phyloP scores from a whole-genome alignment of 441 rosid species.

The Croton setiger region DNA sequence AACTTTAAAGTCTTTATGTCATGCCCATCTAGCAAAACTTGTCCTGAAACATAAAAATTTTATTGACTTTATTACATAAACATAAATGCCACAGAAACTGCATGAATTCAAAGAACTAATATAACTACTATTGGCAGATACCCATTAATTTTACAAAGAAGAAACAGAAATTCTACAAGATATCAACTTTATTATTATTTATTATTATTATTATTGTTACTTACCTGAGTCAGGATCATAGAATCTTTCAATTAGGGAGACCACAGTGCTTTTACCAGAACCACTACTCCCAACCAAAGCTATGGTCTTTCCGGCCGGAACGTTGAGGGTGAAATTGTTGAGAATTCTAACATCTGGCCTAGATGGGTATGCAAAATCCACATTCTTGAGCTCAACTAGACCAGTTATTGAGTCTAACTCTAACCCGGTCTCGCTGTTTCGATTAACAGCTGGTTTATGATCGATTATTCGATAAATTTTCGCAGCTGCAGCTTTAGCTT shows the following conservation, averaged over 20 bases:
- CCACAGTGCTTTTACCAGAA: constrained; percentile 98
- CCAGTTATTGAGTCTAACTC: constrained; percentile 79
- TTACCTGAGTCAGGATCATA: constrained; percentile 93
- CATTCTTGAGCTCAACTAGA: constrained; percentile 73
- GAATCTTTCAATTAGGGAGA: constrained; percentile 96
- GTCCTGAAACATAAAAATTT: constrained; percentile 46
- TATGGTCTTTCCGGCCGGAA: constrained; percentile 95
- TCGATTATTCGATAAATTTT: constrained; percentile 84
- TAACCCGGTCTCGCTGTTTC: constrained; percentile 62
- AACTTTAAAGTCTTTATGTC: constrained; percentile 77
- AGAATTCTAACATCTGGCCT: constrained; percentile 83
- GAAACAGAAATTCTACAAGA: constrained; percentile 10
- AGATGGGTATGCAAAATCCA: constrained; percentile 92
- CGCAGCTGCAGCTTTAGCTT: constrained; percentile 94
- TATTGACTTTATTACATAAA: not conserved
- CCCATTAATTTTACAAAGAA: constrained; percentile 16
- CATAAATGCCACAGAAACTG: not conserved
- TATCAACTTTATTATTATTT: not conserved
- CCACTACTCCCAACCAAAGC: constrained; percentile 99
- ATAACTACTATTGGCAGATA: constrained; percentile 20
- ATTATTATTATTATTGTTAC: not conserved
- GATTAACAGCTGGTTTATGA: constrained; percentile 71
- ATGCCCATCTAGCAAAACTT: constrained; percentile 85
- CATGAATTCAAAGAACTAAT: constrained; percentile 18
- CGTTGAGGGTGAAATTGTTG: constrained; percentile 66